A percentile compares a stretch with the other conserved stretches of the same genome.
Conservation (phyloP, 78 protist genomes). For the Ministeria vibrans region DNA sequence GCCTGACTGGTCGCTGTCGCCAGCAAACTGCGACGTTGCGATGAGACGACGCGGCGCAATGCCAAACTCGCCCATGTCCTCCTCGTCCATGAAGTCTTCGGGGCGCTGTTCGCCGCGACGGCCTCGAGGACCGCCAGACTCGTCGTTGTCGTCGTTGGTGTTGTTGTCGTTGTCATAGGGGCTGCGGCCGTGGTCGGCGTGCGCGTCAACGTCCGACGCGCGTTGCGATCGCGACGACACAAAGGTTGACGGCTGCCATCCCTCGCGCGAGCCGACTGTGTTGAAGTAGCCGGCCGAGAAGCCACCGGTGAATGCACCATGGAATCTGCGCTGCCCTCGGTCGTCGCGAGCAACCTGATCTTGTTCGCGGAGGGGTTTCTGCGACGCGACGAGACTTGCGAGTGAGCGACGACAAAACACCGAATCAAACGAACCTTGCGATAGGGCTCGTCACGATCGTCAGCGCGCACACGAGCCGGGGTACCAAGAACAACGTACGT, state of each 20-base stretch:
- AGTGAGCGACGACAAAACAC: no score
- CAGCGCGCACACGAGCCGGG: no score
- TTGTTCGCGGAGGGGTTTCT: neutral
- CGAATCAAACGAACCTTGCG: no score
- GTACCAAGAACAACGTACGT: neutral
- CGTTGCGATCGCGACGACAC: constrained; percentile 9
- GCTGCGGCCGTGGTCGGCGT: no score
- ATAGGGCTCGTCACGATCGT: no score
- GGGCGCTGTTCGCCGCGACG: neutral
- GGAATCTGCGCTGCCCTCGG: constrained; percentile 78
- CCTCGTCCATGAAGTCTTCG: constrained; percentile 35
- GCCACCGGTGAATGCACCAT: constrained; percentile 98
- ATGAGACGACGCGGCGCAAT: constrained; percentile 9
- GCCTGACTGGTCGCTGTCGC: neutral
- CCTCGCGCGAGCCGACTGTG: constrained; percentile 86
- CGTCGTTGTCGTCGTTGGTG: neutral
- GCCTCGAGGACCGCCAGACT: neutral
- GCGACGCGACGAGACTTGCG: no score
- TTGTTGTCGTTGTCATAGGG: no score
- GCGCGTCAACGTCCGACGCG: neutral
- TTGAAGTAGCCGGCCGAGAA: constrained; percentile 92
- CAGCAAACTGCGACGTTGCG: constrained; percentile 3
- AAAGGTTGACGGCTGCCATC: constrained; percentile 27
- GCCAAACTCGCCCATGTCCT: constrained; percentile 33
- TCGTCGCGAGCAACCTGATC: constrained; percentile 40